A percentile compares a stretch with the other conserved stretches of the same genome.
phyloP scores from a whole-genome alignment of 1,284 basidiomycete species.

The Marasmius sp. region DNA sequence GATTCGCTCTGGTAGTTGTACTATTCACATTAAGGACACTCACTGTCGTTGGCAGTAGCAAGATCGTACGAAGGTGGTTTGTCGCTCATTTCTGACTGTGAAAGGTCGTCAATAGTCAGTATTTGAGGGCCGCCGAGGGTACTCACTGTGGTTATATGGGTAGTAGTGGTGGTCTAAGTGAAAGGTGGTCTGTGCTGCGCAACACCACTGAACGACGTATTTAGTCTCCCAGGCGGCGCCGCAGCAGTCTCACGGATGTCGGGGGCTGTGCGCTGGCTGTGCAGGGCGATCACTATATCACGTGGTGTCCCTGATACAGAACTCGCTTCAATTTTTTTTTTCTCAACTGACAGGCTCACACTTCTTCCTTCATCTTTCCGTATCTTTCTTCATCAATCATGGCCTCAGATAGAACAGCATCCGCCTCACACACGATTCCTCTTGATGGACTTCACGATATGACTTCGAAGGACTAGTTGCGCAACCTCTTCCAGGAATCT shows the following conservation, averaged over 20 bases:
- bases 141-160: slow-evolving; percentile 12
- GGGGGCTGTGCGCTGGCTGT: not conserved
- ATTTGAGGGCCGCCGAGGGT: not conserved
- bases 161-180: not conserved
- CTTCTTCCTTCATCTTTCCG: not conserved
- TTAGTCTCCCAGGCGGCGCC: not conserved
- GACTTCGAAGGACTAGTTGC: slow-evolving; percentile 84
- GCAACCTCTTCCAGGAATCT: slow-evolving; percentile 30
- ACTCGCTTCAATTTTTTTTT: slow-evolving; percentile 5
- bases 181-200: not conserved
- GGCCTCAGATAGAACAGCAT: slow-evolving; percentile 6
- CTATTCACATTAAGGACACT: slow-evolving; percentile 5
- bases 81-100: slow-evolving; percentile 16
- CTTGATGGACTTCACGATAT: slow-evolving; percentile 43
- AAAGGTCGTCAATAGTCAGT: not conserved
- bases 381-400: not conserved
- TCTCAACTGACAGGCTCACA: not conserved
- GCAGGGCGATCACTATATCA: not conserved
- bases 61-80: slow-evolving; percentile 35
- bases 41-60: slow-evolving; percentile 25
- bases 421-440: slow-evolving; percentile 19
- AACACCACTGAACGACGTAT: not conserved
- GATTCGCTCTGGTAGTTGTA: not conserved
- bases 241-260: not conserved
- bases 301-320: not conserved